Evolutionary conservation across 345 rosid species (phyloP).

Genomic region (Clausena lansium): DNA sequence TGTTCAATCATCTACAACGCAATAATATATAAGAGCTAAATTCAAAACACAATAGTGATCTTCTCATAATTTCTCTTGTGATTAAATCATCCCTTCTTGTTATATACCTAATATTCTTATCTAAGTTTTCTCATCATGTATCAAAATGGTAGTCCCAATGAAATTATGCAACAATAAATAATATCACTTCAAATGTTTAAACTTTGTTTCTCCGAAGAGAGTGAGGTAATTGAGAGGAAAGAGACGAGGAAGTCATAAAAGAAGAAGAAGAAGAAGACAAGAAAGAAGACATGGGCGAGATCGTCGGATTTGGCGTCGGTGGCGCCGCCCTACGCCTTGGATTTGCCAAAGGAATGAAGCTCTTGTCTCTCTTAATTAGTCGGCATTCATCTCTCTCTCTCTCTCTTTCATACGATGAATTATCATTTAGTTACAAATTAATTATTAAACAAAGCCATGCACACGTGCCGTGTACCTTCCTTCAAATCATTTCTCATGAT

Average conservation of each 20-base stretch:
- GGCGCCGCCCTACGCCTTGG: constrained; percentile 60
- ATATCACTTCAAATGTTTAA: no score
- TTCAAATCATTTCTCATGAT: not conserved
- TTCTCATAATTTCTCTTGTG: not conserved
- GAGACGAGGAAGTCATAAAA: not conserved
- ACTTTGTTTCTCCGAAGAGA: not conserved
- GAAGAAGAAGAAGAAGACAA: constrained; percentile 22
- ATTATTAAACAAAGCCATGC: not conserved
- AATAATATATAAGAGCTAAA: not conserved
- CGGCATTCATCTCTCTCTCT: constrained; percentile 16
- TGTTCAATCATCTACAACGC: not conserved
- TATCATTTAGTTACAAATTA: not conserved
- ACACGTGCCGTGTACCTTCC: not conserved
- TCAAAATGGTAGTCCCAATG: no score
- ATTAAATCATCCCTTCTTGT: not conserved
- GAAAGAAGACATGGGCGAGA: constrained; percentile 31
- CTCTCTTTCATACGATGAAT: not conserved
- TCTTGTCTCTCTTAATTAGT: constrained; percentile 33
- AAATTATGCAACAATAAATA: no score
- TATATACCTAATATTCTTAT: not conserved
- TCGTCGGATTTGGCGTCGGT: constrained; percentile 53
- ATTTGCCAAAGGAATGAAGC: constrained; percentile 43
- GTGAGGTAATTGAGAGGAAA: not conserved
- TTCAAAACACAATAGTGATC: not conserved
- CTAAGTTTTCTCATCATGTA: not conserved